Base-by-base conservation (phyloP, 2,329 filamentous ascomycete genomes). In the Alternaria brassicicola region DNA sequence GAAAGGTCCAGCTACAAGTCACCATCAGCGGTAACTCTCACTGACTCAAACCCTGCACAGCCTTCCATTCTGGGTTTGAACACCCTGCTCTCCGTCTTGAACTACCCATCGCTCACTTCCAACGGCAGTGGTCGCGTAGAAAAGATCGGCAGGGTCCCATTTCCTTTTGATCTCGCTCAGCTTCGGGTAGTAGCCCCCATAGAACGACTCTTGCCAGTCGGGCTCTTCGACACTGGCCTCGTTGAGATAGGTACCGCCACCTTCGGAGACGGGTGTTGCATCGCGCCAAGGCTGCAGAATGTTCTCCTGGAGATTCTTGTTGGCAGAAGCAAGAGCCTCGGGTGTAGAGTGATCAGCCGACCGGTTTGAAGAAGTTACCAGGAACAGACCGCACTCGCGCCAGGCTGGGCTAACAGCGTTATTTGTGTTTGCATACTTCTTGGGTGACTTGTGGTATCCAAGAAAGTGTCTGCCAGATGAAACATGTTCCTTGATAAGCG, bases 401-500 rank as follows among this genome's bases (percentile, higher is more conserved):
- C 65, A 71, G 0, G 66, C 68, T 6, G 67, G 57, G 6, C 39
- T 57, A 3, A 67, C 60, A 9, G 66, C 67, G 30, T 69, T 71
- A 47, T 68, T 43, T 0, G 58, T 61, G 25, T 68, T 67, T 25
- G 31, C 46, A 60, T 55, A 55, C 31, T 51, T 50, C 2, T 35
- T 33, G 0, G 52, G 69, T 2, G 63, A 55, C 54, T 68, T 64
- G 53, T 68, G 66, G 41, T 65, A 67, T 17, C 57, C 61, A 1
- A 60, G 46, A 2, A 59, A 15, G n/a, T 70, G 64, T 19, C 51
- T 54, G 0, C 62, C 66, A 3, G 43, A 35, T 1, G 35, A 43
- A 0, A 66, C 61, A 13, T 71, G 67, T 67, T 57, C 49, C 63
- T 57, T 52, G 1, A 89, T 80, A 31, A 89, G 75, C 4, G 53